Evolutionary conservation across 208 protist species (phyloP).

Genomic region (Trypanosomatidae sp.): DNA sequence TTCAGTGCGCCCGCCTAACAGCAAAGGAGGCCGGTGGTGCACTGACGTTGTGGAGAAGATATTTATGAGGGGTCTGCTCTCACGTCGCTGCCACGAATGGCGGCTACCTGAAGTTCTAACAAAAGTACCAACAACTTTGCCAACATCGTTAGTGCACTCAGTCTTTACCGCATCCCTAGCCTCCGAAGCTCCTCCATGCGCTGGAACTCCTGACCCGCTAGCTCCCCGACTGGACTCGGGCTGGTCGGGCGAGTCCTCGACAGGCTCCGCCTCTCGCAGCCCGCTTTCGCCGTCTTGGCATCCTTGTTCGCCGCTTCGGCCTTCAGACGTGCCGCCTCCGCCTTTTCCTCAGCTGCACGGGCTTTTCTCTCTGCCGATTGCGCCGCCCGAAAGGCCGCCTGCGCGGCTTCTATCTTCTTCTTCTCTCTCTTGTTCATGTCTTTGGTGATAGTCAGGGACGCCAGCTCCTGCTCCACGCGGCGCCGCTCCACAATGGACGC

Average conservation of each 20-base stretch:
- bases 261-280: background rate
- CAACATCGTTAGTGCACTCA: background rate
- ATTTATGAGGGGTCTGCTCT: background rate
- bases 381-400: background rate
- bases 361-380: background rate
- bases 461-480: slow-evolving; percentile 1
- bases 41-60: background rate
- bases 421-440: background rate
- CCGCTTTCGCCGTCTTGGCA: background rate
- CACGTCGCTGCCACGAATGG: background rate
- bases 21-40: background rate
- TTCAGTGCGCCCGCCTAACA: background rate
- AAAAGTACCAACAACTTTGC: background rate
- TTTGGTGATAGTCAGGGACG: background rate
- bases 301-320: background rate
- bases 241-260: background rate
- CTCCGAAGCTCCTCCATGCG: background rate
- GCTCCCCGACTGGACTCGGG: background rate
- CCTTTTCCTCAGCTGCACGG: background rate
- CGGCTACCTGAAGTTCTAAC: background rate
- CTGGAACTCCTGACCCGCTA: background rate
- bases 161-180: background rate
- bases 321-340: background rate
- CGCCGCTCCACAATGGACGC: background rate
- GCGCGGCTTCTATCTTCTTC: background rate